Percentiles rank a stretch among this genome's conserved stretches.
Conservation (phyloP, 1,284 basidiomycete species). For the Cerrena zonata region DNA sequence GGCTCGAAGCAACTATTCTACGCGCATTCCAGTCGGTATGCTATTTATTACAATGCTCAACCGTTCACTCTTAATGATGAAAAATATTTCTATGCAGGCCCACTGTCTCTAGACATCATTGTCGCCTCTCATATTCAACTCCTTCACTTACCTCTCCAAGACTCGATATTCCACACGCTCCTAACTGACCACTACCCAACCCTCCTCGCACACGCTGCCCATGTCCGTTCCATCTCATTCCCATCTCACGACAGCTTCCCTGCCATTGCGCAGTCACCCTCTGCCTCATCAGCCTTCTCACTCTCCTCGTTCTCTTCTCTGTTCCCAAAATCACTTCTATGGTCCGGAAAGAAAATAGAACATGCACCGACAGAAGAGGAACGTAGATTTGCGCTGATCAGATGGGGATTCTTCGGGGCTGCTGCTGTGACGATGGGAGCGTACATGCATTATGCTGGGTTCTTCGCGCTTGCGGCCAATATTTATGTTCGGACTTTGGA, state of each 20-base stretch:
- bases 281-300: conserved; percentile 21
- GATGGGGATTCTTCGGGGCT: conserved; percentile 32
- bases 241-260: conserved; percentile 17
- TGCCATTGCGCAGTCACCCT: conserved; percentile 10
- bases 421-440: conserved; percentile 22
- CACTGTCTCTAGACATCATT: conserved; percentile 55
- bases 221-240: conserved; percentile 36
- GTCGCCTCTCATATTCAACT: conserved; percentile 65
- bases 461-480: conserved; percentile 11
- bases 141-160: conserved; percentile 56
- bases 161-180: conserved; percentile 50
- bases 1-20: conserved; percentile 48
- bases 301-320: conserved; percentile 4
- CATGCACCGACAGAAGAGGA: conserved; percentile 26
- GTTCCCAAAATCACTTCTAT: not conserved
- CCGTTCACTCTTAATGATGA: not conserved
- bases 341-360: conserved; percentile 7
- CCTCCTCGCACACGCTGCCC: conserved; percentile 50
- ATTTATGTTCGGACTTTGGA: conserved; percentile 4
- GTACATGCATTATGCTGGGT: conserved; percentile 14
- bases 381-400: conserved; percentile 27
- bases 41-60: not conserved
- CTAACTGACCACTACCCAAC: conserved; percentile 50
- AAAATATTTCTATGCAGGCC: conserved; percentile 31
- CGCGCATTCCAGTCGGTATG: conserved; percentile 27